Evolutionary conservation across 371 early-diverging fungal species (phyloP).

Genomic region (Lichtheimia hyalospora): DNA sequence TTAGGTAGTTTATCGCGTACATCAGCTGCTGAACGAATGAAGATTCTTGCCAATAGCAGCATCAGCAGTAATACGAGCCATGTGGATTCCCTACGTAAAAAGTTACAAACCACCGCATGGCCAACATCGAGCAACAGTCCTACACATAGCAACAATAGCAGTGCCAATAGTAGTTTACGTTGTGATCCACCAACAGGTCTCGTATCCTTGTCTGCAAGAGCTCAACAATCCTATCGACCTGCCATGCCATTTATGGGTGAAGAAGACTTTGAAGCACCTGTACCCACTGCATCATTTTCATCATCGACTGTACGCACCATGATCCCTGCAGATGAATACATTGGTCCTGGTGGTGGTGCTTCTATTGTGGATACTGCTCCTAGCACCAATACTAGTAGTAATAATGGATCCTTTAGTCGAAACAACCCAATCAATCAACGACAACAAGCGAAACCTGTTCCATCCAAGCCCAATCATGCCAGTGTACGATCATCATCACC

Average conservation of each 20-base stretch:
- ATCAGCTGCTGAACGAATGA: slow-evolving; percentile 2
- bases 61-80: slow-evolving; percentile 15
- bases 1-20: slow-evolving; percentile 5
- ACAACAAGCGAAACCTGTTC: neutral
- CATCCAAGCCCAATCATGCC: neutral
- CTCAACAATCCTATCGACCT: slow-evolving; percentile 18
- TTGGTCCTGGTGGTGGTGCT: neutral
- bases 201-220: neutral
- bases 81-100: slow-evolving; percentile 34
- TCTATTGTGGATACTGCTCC: neutral
- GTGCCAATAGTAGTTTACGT: slow-evolving; percentile 3
- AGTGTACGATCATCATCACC: neutral
- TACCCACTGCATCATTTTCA: slow-evolving; percentile 35
- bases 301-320: slow-evolving; percentile 44
- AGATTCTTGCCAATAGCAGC: slow-evolving; percentile 6
- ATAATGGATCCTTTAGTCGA: neutral
- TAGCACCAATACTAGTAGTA: neutral
- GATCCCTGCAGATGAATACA: slow-evolving; percentile 36
- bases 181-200: neutral
- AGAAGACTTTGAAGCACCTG: slow-evolving; percentile 13
- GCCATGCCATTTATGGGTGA: slow-evolving; percentile 24
- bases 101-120: slow-evolving; percentile 29
- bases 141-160: slow-evolving; percentile 4
- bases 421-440: neutral
- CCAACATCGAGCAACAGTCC: slow-evolving; percentile 24